Base-by-base conservation (phyloP, 192 early-diverging fungal species). In the Coemansia sp. region DNA sequence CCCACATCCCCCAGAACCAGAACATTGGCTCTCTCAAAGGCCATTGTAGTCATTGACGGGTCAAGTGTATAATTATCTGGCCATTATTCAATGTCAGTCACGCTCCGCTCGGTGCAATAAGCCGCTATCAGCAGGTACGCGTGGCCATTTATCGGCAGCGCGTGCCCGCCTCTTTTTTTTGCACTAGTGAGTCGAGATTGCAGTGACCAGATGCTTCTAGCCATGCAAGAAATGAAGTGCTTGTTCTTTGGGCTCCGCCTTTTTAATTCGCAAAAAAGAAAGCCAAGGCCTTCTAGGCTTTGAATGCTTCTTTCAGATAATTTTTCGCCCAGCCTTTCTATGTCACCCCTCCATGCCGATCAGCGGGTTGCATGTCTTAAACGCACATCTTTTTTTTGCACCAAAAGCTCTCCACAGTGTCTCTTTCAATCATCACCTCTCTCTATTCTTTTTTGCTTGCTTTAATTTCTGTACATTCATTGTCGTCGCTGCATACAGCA, bases 381-480 rank as follows among this genome's bases (percentile, higher is more conserved):
- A 53, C 23, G 27, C 48, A 50, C 48, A 50, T 53, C 23, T 14
- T 53, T 29, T 25, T 11, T n/a, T 48, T 9, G 51, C n/a, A 11
- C 11, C 48, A 50, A n/a, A 50, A 50, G 1, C 25, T 27, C 51
- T 53, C 51, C 51, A 53, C 51, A 53, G 10, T 29, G n/a, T 50
- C 19, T 53, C 25, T 53, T 29, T 15, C 45, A 7, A 7, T 8
- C 6, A 15, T 41, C 39, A 41, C 46, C 8, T 53, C 50, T 51
- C 25, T 53, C 25, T 12, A 41, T 41, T 53, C 25, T 25, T n/a
- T 12, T 15, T 41, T 48, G 15, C 45, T 29, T 29, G 51, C 51
- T 25, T 53, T 53, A 53, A 53, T 53, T 53, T 53, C 51, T 53
- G 51, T 53, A 53, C 51, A 29, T 51, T 51, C 50, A 51, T 53